phyloP scores from a whole-genome alignment of 1,284 basidiomycete genomes.

The Naganishia albida region DNA sequence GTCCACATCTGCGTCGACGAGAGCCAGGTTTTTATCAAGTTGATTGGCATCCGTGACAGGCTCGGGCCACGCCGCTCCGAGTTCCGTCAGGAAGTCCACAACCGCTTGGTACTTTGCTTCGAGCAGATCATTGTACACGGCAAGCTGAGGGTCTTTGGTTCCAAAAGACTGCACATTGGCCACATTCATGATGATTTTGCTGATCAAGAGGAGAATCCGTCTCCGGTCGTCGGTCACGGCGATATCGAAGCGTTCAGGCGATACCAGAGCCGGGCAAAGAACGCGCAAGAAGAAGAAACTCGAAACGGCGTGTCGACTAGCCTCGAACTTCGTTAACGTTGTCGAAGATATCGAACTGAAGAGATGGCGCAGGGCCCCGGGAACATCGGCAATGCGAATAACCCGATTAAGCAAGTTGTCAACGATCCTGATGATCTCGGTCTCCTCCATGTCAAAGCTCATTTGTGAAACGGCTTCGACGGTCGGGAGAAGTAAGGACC shows the following conservation, averaged over 20 bases:
- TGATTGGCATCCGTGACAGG: neutral
- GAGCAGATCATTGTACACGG: slow-evolving; percentile 74
- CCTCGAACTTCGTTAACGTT: slow-evolving; percentile 61
- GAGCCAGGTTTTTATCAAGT: neutral
- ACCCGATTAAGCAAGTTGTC: slow-evolving; percentile 18
- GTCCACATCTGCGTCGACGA: slow-evolving; percentile 25
- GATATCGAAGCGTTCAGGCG: slow-evolving; percentile 80
- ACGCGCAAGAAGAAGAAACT: slow-evolving; percentile 87
- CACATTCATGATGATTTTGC: slow-evolving; percentile 87
- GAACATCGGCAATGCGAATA: slow-evolving; percentile 20
- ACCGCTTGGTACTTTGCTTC: slow-evolving; percentile 74
- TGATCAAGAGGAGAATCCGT: slow-evolving; percentile 77
- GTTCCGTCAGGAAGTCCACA: slow-evolving; percentile 76
- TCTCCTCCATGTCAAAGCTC: slow-evolving; percentile 11
- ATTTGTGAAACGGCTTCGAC: slow-evolving; percentile 15
- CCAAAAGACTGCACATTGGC: slow-evolving; percentile 91
- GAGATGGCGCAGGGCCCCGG: slow-evolving; percentile 22
- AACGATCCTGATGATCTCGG: slow-evolving; percentile 7
- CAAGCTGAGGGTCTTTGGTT: slow-evolving; percentile 79
- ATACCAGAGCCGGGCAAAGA: slow-evolving; percentile 74
- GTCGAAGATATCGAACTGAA: slow-evolving; percentile 23
- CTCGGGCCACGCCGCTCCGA: slow-evolving; percentile 55
- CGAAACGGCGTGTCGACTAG: slow-evolving; percentile 80
- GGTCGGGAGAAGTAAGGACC: slow-evolving; percentile 22
- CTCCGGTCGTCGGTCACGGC: slow-evolving; percentile 70